These are phyloP conservation scores for Penicillium riverlandense DNA, from an alignment of 495 filamentous ascomycete genomes.

Conservation along the genomic window DNA sequence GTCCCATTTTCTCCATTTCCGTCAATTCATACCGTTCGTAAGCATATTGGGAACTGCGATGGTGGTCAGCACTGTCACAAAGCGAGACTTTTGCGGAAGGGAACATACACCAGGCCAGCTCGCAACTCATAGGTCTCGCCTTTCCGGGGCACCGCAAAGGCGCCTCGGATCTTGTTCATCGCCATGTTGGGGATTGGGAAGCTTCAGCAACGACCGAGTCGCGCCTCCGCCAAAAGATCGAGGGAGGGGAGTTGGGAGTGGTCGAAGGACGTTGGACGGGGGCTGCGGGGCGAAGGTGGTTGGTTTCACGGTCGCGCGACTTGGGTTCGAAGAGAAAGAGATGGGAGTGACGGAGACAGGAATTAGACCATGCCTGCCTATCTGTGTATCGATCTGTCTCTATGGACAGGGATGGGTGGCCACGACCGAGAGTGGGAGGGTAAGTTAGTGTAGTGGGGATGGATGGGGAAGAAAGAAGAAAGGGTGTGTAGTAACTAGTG, in stretches of 20 bases:
- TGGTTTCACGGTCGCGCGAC: constrained; percentile 30
- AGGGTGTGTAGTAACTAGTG: constrained; percentile 18
- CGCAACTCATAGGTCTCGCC: constrained; percentile 98
- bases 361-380: constrained; percentile 10
- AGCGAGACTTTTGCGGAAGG: constrained; percentile 9
- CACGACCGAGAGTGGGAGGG: constrained; percentile 4
- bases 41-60: constrained; percentile 81
- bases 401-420: constrained; percentile 1
- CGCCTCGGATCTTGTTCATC: constrained; percentile 91
- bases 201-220: constrained; percentile 42
- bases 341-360: constrained; percentile 6
- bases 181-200: constrained; percentile 54
- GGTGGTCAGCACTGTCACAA: constrained; percentile 18
- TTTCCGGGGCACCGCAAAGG: constrained; percentile 87
- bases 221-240: constrained; percentile 36
- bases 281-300: constrained; percentile 32
- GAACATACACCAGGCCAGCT: constrained; percentile 72
- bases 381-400: neutral
- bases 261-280: constrained; percentile 16
- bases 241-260: constrained; percentile 11
- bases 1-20: neutral
- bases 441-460: neutral
- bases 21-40: constrained; percentile 66
- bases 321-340: constrained; percentile 6
- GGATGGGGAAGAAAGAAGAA: constrained; percentile 13